A percentile compares a stretch with the other conserved stretches of the same genome.
Evolutionary conservation across 1,284 basidiomycete genomes (phyloP).

Genomic region (Apiotrichum akiyoshidainum): DNA sequence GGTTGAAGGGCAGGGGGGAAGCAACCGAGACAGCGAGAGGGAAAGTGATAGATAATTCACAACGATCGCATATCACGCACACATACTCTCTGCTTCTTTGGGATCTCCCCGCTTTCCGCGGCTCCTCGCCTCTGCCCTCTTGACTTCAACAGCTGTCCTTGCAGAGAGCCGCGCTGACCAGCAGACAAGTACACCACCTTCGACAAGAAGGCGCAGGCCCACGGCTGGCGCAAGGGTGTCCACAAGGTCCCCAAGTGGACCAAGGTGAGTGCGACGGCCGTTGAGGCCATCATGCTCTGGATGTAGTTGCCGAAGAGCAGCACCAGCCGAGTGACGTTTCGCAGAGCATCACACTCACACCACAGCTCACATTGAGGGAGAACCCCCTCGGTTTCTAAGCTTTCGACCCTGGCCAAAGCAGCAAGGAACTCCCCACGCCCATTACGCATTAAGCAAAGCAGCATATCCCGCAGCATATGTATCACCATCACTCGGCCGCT

Average conservation of each 20-base stretch:
- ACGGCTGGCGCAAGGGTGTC: constrained; percentile 84
- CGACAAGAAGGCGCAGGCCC: constrained; percentile 58
- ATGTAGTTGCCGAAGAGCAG: neutral
- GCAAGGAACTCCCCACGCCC: no score
- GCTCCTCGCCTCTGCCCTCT: no score
- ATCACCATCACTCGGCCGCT: constrained; percentile 6
- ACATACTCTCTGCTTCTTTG: no score
- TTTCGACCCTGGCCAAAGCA: neutral
- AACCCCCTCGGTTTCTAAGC: constrained; percentile 87
- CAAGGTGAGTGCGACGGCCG: constrained; percentile 58
- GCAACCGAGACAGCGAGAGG: no score
- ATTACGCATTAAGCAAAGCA: neutral
- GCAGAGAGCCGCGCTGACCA: constrained; percentile 2
- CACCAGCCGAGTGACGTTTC: neutral
- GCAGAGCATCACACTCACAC: neutral
- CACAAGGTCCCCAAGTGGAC: constrained; percentile 97
- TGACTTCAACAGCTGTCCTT: neutral
- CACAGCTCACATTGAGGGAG: constrained; percentile 71
- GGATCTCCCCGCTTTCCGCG: no score
- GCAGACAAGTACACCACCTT: constrained; percentile 94
- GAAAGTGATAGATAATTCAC: no score
- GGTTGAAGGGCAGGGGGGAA: no score
- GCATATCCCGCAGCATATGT: constrained; percentile 4
- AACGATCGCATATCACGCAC: no score
- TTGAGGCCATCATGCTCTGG: no score